These are phyloP conservation scores for Wickerhamomyces kurtzmanii DNA, from an alignment of 805 yeast genomes.

Conservation along the genomic window DNA sequence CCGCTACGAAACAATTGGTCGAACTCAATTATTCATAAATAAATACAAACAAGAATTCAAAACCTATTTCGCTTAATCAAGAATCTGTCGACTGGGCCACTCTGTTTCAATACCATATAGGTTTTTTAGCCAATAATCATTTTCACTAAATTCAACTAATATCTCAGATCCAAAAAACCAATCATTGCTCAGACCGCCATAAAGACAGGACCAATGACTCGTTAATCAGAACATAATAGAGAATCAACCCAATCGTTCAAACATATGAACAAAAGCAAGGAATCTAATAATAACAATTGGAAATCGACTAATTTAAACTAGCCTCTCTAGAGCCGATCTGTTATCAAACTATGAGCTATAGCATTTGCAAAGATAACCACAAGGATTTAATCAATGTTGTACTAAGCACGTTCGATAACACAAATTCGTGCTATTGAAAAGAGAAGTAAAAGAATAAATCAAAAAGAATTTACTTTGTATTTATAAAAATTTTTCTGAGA, in stretches of 20 bases:
- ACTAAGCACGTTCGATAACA: slow-evolving; percentile 38
- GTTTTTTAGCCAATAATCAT: slow-evolving; percentile 1
- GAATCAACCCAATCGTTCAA: no score
- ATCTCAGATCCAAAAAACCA: no score
- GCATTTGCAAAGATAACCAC: slow-evolving; percentile 8
- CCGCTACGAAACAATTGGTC: slow-evolving; percentile 61
- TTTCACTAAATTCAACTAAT: slow-evolving; percentile 3
- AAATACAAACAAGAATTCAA: slow-evolving; percentile 42
- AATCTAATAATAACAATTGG: slow-evolving; percentile 1
- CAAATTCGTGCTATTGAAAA: slow-evolving; percentile 31
- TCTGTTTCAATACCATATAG: slow-evolving; percentile 55
- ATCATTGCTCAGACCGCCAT: no score
- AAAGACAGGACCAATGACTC: no score
- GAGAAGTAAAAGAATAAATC: slow-evolving; percentile 4
- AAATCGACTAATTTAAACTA: slow-evolving; percentile 24
- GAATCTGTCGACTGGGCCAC: slow-evolving; percentile 98
- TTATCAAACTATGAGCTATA: slow-evolving; percentile 21
- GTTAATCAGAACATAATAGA: no score
- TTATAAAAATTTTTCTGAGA: no score
- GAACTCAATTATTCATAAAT: slow-evolving; percentile 13
- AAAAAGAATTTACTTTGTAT: no score
- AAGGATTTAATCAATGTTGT: slow-evolving; percentile 12
- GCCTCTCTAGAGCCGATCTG: slow-evolving; percentile 75
- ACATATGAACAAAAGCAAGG: slow-evolving; percentile 1
- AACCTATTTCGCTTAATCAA: slow-evolving; percentile 53